phyloP scores from a whole-genome alignment of 768 basidiomycete species.

The Neoboletus subvelutipes region DNA sequence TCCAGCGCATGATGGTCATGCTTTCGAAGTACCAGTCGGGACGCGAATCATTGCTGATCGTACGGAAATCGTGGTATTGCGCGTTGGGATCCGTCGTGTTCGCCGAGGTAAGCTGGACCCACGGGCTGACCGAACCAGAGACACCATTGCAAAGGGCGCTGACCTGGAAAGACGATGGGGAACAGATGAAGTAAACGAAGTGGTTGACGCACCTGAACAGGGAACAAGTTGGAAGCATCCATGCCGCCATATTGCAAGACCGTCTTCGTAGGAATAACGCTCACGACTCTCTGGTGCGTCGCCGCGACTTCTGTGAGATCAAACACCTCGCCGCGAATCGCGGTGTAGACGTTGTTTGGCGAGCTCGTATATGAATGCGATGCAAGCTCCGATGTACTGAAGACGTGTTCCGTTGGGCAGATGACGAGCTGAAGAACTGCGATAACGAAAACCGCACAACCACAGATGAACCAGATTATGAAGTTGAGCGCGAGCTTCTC shows the following conservation, averaged over 20 bases:
- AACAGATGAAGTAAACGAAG: not conserved
- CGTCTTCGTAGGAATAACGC: constrained; percentile 70
- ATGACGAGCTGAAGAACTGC: constrained; percentile 84
- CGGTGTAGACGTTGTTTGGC: constrained; percentile 75
- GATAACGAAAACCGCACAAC: constrained; percentile 89
- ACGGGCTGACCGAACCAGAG: constrained; percentile 78
- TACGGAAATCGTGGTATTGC: constrained; percentile 95
- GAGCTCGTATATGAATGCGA: constrained; percentile 61
- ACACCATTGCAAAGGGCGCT: constrained; percentile 90
- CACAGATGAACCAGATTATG: constrained; percentile 93
- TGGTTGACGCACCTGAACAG: constrained; percentile 70
- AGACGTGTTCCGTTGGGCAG: constrained; percentile 94
- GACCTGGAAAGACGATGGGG: constrained; percentile 49
- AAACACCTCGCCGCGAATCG: constrained; percentile 94
- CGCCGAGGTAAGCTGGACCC: constrained; percentile 69
- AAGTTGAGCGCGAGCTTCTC: constrained; percentile 95
- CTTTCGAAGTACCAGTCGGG: constrained; percentile 98
- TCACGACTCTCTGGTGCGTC: constrained; percentile 65
- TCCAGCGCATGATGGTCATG: constrained; percentile 93
- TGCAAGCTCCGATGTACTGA: constrained; percentile 71
- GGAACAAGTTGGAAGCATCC: constrained; percentile 77
- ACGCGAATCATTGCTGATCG: constrained; percentile 80
- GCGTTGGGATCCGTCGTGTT: constrained; percentile 78
- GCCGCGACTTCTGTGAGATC: constrained; percentile 70
- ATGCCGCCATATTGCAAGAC: constrained; percentile 84